Base-by-base conservation (phyloP, 352 stramenopile species). In the Globisporangium perplexum region DNA sequence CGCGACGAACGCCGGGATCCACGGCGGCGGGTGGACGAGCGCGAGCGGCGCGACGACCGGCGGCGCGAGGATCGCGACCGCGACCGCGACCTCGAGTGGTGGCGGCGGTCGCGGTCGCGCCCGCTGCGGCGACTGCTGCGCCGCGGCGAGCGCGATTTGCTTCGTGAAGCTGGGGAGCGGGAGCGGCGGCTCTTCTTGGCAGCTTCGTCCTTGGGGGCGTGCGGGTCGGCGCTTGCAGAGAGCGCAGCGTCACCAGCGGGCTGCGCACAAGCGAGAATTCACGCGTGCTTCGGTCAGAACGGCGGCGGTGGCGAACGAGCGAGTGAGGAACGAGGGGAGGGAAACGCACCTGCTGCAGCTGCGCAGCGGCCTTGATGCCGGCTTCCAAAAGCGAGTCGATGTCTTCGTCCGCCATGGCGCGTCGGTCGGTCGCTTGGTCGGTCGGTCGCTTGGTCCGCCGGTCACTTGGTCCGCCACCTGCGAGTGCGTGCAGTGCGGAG, bases 371-470 rank as follows among this genome's bases (percentile, higher is more conserved):
- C 45, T 76, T 70, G 56, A 93, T 83, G 60, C 81, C 81, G 62
- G 79, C 70, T 54, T 90, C 77, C 51, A 93, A 70, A 59, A 93
- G 68, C 60, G 75, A 86, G 51, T 93, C 81, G 57, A 93, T 93
- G 53, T 86, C 83, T 50, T 86, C 71, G 59, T 90, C 81, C 48
- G 80, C 82, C 71, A 83, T 86, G 28, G 30, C 20, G 31, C 35
- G 26, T 18, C 14, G 24, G 18, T 36, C 15, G 12, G 15, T 49
- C 14, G 33, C 33, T 38, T 17, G 14, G 33, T 38, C 33, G 33
- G 1, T 38, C 5, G 33, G 33, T 38, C 33, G 33, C n/a, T n/a
- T n/a, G n/a, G n/a, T n/a, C n/a, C n/a, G 6, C 2, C 11, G 33
- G 33, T 38, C 33, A 12, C 33, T 17, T 39, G 33, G 33, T 39